Conservation (phyloP, 306 rosid species). For the Benincasa hispida region DNA sequence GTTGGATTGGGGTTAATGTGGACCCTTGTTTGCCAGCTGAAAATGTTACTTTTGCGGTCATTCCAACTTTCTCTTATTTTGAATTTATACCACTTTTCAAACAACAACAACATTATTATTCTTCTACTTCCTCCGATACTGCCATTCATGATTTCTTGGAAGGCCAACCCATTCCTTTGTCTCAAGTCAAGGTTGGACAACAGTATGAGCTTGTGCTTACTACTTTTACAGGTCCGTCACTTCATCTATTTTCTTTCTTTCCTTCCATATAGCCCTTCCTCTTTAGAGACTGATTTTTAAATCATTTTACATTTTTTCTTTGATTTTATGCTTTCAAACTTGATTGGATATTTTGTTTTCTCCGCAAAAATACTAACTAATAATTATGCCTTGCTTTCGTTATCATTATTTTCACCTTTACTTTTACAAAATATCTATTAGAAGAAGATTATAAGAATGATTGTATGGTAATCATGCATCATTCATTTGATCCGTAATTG, state of each 20-base stretch:
- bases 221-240: slow-evolving; percentile 61
- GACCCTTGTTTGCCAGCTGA: slow-evolving; percentile 73
- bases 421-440: neutral
- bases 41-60: slow-evolving; percentile 60
- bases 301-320: too few relatives aligned
- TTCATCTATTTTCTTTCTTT: too few relatives aligned
- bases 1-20: slow-evolving; percentile 91
- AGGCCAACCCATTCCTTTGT: slow-evolving; percentile 66
- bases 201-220: slow-evolving; percentile 82
- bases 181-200: slow-evolving; percentile 61
- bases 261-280: too few relatives aligned
- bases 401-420: neutral
- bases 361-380: too few relatives aligned
- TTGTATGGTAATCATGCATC: neutral
- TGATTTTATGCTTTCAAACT: too few relatives aligned
- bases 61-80: slow-evolving; percentile 84
- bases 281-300: too few relatives aligned
- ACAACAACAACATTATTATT: slow-evolving; percentile 13
- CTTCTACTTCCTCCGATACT: neutral
- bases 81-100: slow-evolving; percentile 76
- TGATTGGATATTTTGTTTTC: too few relatives aligned
- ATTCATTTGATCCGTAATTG: neutral
- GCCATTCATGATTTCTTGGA: slow-evolving; percentile 49
- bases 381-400: neutral
- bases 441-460: neutral